Evolutionary conservation across 2,329 filamentous ascomycete species (phyloP).

Genomic region (Bipolaris cookei): DNA sequence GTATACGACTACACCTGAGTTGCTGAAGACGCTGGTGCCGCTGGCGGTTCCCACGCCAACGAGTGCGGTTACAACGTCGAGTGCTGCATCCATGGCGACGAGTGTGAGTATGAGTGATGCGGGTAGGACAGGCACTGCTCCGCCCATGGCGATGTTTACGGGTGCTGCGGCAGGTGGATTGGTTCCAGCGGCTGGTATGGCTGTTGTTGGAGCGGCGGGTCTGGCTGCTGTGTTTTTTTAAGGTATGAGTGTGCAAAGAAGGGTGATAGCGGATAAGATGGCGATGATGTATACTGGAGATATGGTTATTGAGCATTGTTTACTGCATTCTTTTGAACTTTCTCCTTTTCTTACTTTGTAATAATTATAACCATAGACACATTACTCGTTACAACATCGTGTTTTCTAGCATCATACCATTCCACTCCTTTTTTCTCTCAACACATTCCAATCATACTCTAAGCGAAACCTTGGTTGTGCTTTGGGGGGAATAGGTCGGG

Average conservation of each 20-base stretch:
- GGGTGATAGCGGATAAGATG: background rate
- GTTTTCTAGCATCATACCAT: background rate
- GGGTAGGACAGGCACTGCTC: background rate
- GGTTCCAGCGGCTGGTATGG: conserved; percentile 5
- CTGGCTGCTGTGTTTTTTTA: conserved; percentile 7
- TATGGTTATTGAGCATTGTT: too few species aligned
- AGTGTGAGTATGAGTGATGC: background rate
- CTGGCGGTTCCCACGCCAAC: conserved; percentile 19
- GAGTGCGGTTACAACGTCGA: conserved; percentile 4
- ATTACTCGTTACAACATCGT: background rate
- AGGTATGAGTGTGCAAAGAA: background rate
- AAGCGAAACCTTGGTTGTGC: conserved; percentile 39
- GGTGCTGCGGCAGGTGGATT: background rate
- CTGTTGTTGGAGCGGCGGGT: conserved; percentile 3
- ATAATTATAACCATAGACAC: background rate
- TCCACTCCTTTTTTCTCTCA: conserved; percentile 24
- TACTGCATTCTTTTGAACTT: background rate
- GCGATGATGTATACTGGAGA: background rate
- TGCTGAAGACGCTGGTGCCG: conserved; percentile 34
- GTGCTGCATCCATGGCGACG: too few species aligned
- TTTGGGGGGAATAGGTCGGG: conserved; percentile 20
- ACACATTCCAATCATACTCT: conserved; percentile 37
- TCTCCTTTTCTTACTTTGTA: background rate
- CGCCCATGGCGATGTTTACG: conserved; percentile 9
- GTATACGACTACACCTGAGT: conserved; percentile 32